A percentile compares a stretch with the other conserved stretches of the same genome.
These are phyloP conservation scores for Phytophthora macrochlamydospora DNA, from an alignment of 352 stramenopile species.

Conservation along the genomic window DNA sequence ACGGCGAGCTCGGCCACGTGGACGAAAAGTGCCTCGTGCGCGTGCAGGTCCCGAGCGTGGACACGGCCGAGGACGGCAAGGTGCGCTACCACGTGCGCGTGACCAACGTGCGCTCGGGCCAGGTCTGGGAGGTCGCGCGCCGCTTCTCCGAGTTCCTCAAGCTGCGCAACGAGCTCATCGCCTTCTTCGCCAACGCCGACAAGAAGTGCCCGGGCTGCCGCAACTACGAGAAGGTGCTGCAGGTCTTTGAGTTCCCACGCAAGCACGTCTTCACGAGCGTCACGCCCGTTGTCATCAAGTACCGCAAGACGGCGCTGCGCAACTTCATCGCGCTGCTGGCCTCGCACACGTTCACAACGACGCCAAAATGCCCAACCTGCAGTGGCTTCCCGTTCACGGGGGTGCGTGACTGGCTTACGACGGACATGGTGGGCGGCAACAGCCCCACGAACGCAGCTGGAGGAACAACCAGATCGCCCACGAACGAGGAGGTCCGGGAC, in stretches of 20 bases:
- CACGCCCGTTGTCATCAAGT: slow-evolving; percentile 76
- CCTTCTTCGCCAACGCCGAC: slow-evolving; percentile 55
- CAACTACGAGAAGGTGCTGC: slow-evolving; percentile 85
- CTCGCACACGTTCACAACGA: slow-evolving; percentile 82
- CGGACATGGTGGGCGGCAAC: slow-evolving; percentile 25
- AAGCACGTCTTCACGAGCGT: slow-evolving; percentile 88
- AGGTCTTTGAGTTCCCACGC: slow-evolving; percentile 82
- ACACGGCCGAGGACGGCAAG: slow-evolving; percentile 45
- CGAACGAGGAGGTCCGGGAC: slow-evolving; percentile 54
- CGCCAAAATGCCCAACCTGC: slow-evolving; percentile 83
- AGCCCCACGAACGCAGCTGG: slow-evolving; percentile 1
- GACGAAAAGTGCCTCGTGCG: slow-evolving; percentile 78
- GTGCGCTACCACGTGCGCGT: slow-evolving; percentile 77
- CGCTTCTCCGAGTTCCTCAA: slow-evolving; percentile 86
- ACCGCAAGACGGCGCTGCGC: slow-evolving; percentile 77
- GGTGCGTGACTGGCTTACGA: slow-evolving; percentile 81
- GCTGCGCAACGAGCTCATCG: slow-evolving; percentile 73
- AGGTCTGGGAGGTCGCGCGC: slow-evolving; percentile 72
- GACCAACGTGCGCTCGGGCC: slow-evolving; percentile 65
- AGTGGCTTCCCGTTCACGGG: slow-evolving; percentile 72
- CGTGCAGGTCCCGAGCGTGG: slow-evolving; percentile 59
- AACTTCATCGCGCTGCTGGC: slow-evolving; percentile 75
- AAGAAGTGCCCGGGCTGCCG: slow-evolving; percentile 82
- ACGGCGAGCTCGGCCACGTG: slow-evolving; percentile 60
- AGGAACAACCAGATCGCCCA: slow-evolving; percentile 16